Percentiles rank a stretch among this genome's conserved stretches.
These are phyloP conservation scores for Scenedesmus sp. DNA, from an alignment of 163 green algal species.

Conservation along the genomic window DNA sequence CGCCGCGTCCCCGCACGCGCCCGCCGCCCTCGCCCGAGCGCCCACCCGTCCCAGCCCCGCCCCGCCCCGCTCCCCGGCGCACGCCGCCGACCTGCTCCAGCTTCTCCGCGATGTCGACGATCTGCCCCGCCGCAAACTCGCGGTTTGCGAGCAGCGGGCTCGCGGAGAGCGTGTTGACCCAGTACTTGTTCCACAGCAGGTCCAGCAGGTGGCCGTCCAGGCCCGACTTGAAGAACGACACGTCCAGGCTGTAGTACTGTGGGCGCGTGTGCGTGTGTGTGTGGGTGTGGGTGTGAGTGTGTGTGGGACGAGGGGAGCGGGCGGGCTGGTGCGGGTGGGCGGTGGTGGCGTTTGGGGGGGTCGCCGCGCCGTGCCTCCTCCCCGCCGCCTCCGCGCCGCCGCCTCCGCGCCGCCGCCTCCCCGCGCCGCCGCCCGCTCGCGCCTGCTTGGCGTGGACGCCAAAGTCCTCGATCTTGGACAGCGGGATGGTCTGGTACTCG, in stretches of 20 bases:
- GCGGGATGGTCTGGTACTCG: conserved; percentile 98
- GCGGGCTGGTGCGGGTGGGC: background rate
- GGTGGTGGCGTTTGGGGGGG: too few species aligned
- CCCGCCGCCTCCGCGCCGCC: too few species aligned
- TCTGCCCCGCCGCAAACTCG: conserved; percentile 70
- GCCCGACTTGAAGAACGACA: conserved; percentile 94
- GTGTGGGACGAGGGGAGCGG: too few species aligned
- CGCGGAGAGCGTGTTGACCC: conserved; percentile 89
- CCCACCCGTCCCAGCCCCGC: too few species aligned
- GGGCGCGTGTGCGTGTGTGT: background rate
- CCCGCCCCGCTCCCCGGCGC: too few species aligned
- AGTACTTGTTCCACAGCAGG: conserved; percentile 90
- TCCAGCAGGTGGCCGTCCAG: conserved; percentile 81
- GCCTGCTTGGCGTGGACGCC: conserved; percentile 91
- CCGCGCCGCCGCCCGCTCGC: too few species aligned
- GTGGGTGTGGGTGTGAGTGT: background rate
- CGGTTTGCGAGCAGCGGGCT: conserved; percentile 73
- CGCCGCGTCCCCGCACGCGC: too few species aligned
- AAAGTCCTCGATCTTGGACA: conserved; percentile 99
- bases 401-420: too few species aligned
- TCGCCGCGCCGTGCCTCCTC: too few species aligned
- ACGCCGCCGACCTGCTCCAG: conserved; percentile 72
- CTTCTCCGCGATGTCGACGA: conserved; percentile 89
- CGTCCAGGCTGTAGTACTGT: conserved; percentile 90
- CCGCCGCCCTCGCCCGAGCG: too few species aligned